Evolutionary conservation across 208 protist species (phyloP), one percentile per base, ranked within the genome.

Genomic region (Porcisia deanei): DNA sequence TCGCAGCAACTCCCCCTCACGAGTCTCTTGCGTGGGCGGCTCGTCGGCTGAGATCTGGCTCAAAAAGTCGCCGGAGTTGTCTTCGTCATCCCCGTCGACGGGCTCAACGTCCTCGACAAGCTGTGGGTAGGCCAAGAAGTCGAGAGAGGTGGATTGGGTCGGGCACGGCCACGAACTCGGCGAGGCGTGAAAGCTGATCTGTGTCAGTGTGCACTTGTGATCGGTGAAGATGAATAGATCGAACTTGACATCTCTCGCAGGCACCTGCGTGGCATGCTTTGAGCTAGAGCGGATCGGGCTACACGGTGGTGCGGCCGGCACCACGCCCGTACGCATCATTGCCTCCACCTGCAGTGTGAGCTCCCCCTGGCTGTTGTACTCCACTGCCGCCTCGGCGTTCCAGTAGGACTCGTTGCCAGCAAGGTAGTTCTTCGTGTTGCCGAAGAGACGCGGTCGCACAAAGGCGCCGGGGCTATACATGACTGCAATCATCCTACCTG

Each of bases 151-250:
- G 58, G 79, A 87, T 57, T 85, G 86, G 39, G 89, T 94, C 39
- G 92, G 92, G 39, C 87, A 85, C 30, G 84, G 86, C 84, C 89
- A 84, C 39, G 80, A 85, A 59, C 91, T 95, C n/a, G 92, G 90
- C 20, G 72, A 66, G n/a, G 89, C 92, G 25, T 86, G 68, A 71
- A 94, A 94, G 81, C 86, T 83, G 12, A 95, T 80, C 43, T 92
- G 74, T 30, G 84, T 77, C 25, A 97, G 82, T 0, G 58, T 86
- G 78, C 89, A 97, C 73, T 84, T 77, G 54, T 90, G 63, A 54
- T 92, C 83, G 5, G 90, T 90, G 80, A 97, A 97, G 65, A 97
- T 71, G 57, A 94, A 94, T 2, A 97, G 67, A 75, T 97, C 92
- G 75, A 94, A 92, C 73, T 86, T 88, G 64, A 84, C 71, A 43